Base-by-base conservation (phyloP, 179 eudicot genomes). In the Heliamphora pulchella region DNA sequence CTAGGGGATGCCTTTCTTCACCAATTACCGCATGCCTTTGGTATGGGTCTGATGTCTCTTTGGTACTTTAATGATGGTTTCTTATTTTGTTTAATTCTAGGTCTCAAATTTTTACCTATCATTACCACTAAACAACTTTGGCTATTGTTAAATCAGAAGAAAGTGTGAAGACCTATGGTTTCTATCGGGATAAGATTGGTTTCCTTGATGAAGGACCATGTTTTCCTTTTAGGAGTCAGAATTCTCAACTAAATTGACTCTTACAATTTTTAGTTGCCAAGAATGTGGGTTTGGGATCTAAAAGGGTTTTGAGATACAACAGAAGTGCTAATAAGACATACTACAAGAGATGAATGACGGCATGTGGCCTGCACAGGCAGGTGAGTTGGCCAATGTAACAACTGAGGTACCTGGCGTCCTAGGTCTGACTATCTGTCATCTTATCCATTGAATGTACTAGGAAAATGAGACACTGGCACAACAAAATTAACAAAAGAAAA, bases 1-100 rank as follows among this genome's bases (percentile, higher is more conserved):
- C 83, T 95, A 68, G 98, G 98, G 17, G 98, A 95, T 87, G 98
- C 98, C 63, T 95, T 95, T 87, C 90, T 95, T 87, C 98, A 95
- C 87, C 98, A 95, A 83, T 76, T 95, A 75, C 98, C 98, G 57
- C 98, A 95, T 86, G 98, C 98, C 81, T 95, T 91, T 85, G 94
- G 98, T 95, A 92, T 78, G 89, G 61, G 43, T 81, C 74, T 20
- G 57, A 66, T 66, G 82, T 50, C 82, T 78, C 13, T 62, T 75
- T 81, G 78, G 66, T 76, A 76, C 63, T 76, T 58, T 50, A 50
- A 8, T 74, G 17, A 15, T 59, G 66, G 65, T 54, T 48, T 2
- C 2, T 67, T 76, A 4, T 41, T 76, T 76, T 14, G 54, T 63
- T 8, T 75, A 55, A 3, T 57, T 81, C 51, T 11, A 20, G 39